Percentiles rank a stretch among this genome's conserved stretches.
phyloP scores from a whole-genome alignment of 2,329 filamentous ascomycete genomes.

The Alternaria hordeiaustralica region DNA sequence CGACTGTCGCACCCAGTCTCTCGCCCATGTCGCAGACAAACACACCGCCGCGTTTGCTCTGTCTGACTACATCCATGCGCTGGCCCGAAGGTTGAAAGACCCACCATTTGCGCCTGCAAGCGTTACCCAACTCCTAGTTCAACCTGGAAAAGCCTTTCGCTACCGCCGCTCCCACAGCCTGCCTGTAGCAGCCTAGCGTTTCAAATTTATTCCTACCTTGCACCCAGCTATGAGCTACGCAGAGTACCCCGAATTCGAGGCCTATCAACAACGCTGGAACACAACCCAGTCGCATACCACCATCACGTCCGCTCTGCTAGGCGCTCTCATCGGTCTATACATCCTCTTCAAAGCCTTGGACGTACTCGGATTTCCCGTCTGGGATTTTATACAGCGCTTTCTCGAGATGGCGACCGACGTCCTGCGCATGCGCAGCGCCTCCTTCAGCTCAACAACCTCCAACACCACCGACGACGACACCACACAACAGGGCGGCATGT shows the following conservation, averaged over 20 bases:
- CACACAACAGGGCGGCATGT: constrained; percentile 32
- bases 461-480: constrained; percentile 26
- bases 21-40: constrained; percentile 46
- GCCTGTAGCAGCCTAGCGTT: constrained; percentile 1
- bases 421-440: constrained; percentile 8
- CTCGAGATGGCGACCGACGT: constrained; percentile 22
- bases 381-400: constrained; percentile 62
- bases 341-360: constrained; percentile 38
- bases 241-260: constrained; percentile 25
- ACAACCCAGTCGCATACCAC: constrained; percentile 17
- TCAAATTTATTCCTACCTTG: constrained; percentile 14
- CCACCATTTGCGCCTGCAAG: constrained; percentile 5
- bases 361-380: constrained; percentile 42
- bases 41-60: constrained; percentile 37
- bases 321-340: constrained; percentile 31
- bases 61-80: constrained; percentile 33
- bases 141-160: constrained; percentile 11
- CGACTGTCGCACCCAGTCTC: constrained; percentile 13
- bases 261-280: constrained; percentile 21
- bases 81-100: constrained; percentile 43
- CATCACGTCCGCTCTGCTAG: constrained; percentile 26
- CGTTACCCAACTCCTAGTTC: constrained; percentile 12
- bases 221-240: constrained; percentile 31
- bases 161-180: constrained; percentile 4
- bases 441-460: constrained; percentile 13